Base-by-base conservation (phyloP, 2,329 filamentous ascomycete genomes). In the Podosphaera xanthii region DNA sequence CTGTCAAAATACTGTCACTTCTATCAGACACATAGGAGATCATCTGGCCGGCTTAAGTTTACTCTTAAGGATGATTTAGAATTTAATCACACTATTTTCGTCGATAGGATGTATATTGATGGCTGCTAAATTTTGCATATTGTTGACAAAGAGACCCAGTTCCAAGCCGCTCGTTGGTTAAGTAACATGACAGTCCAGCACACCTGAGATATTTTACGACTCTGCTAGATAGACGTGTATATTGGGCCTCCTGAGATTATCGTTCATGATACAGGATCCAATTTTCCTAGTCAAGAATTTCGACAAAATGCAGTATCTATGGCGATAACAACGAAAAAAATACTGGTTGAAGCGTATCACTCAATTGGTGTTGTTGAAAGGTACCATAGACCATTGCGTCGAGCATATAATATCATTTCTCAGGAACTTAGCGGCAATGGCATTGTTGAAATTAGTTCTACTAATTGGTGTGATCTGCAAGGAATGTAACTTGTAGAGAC, bases 241-340 rank as follows among this genome's bases (percentile, higher is more conserved):
- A 10, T 40, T 10, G 36, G 10, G 5, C 36, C 36, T 40, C 36
- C 22, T 14, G 35, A 40, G 36, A 40, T 40, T 10, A 40, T 40
- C 6, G 36, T 40, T 40, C 6, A 40, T 40, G 36, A 40, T 14
- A 2, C 33, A 38, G 59, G 55, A 22, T 42, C 50, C 22, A 60
- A 58, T n/a, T 59, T 60, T 44, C 22, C 58, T 12, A 57, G 34
- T 36, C 57, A 59, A 36, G 42, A 61, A 52, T 59, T 61, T 38
- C 44, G 40, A 2, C 38, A 54, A 44, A 9, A 2, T 1, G 50
- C 33, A 1, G 34, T 4, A 42, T 46, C 30, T 6, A 40, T 59
- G 4, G 34, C 35, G 22, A 55, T 44, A 14, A 44, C 31, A 2
- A 31, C 30, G 1, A 59, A 55, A 38, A 36, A 4, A 34, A 30